phyloP scores from a whole-genome alignment of 129 eudicot genomes.

The Deinandra increscens region DNA sequence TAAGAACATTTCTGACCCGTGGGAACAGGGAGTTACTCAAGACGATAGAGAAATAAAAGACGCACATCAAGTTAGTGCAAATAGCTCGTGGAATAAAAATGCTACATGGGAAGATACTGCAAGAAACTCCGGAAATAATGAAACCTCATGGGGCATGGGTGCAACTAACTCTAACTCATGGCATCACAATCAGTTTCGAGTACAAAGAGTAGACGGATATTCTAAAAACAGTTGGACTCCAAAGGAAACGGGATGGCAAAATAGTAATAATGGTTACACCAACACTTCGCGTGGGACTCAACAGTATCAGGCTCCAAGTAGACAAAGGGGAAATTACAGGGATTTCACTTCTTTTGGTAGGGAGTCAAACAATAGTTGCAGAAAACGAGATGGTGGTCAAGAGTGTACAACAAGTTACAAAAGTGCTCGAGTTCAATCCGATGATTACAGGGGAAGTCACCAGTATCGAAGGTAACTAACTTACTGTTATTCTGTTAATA shows the following conservation, averaged over 20 bases:
- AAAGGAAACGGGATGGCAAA: conserved; percentile 25
- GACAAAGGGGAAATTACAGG: conserved; percentile 26
- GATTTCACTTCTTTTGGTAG: conserved; percentile 33
- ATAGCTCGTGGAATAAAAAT: conserved; percentile 35
- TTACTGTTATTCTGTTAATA: conserved; percentile 15
- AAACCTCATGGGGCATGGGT: conserved; percentile 36
- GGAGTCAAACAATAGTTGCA: conserved; percentile 38
- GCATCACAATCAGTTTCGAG: conserved; percentile 34
- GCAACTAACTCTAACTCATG: conserved; percentile 43
- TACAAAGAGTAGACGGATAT: conserved; percentile 3
- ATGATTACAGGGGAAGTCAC: conserved; percentile 30
- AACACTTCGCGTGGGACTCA: neutral
- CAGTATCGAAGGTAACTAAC: conserved; percentile 31
- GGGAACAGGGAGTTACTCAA: conserved; percentile 36
- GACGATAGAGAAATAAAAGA: conserved; percentile 32
- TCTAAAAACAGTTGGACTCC: conserved; percentile 16
- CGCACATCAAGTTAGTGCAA: conserved; percentile 35
- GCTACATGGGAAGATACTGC: conserved; percentile 19
- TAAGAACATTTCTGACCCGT: conserved; percentile 33
- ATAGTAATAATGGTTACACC: conserved; percentile 1
- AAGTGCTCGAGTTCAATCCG: conserved; percentile 38
- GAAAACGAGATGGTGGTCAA: conserved; percentile 61
- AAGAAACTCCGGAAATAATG: conserved; percentile 34
- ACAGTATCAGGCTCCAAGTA: neutral
- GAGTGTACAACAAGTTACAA: conserved; percentile 48